Evolutionary conservation across 192 early-diverging fungal genomes (phyloP), one percentile per base, ranked within the genome.

Genomic region (Podila epicladia): DNA sequence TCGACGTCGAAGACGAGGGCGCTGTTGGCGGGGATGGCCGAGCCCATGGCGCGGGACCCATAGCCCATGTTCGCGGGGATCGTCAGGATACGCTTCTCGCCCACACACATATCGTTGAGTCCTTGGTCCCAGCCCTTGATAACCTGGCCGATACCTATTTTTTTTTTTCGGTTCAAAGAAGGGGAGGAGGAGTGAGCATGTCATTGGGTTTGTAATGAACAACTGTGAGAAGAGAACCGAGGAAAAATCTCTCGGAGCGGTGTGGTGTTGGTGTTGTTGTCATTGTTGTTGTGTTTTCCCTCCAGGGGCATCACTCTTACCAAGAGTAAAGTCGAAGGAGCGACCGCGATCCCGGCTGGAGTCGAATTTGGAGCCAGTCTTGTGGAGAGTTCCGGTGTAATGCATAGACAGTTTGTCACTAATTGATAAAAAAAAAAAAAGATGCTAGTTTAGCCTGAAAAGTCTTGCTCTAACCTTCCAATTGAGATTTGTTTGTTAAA

Each of bases 51-150:
- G 24, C 90, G 87, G 61, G 77, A 60, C 22, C 91, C 91, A 60
- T 87, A 84, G 32, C 83, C 90, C 48, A 94, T 66, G 48, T 84
- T 55, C 48, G 93, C 67, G 28, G 94, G 94, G 73, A 95, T 95
- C 13, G 86, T 87, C 60, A 96, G 74, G 74, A 80, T 87, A 31
- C 93, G 76, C 83, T 94, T 90, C 84, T 96, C 94, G 57, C 94
- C 94, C 64, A 92, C 72, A 62, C 94, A 95, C 94, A 94, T 95
- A 48, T 85, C 86, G 37, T 28, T 15, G 51, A 93, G 76, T 26
- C 93, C 94, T 75, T 92, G 83, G 64, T 95, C 94, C 94, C 94
- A 95, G 29, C 89, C 94, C 82, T 93, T 89, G 72, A 96, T 96
- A 13, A 96, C 92, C 80, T 85, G 85, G 29, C 89, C 89, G 35